Conservation (phyloP, 805 yeast genomes). For the Suhomyces tanzawaensis region DNA sequence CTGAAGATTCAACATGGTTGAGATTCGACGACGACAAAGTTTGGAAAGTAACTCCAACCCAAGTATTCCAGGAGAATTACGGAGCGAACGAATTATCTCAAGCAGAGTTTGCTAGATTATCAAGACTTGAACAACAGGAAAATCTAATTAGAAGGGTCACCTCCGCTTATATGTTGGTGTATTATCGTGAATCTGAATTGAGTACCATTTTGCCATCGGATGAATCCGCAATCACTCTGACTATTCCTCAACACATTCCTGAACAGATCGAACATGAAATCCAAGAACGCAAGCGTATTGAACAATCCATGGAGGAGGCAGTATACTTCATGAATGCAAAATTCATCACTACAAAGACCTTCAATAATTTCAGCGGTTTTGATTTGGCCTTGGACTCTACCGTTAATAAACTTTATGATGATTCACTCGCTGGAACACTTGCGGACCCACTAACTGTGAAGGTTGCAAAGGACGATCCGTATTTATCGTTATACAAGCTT, state of each 20-base stretch:
- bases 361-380: conserved; percentile 64
- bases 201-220: conserved; percentile 59
- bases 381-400: conserved; percentile 71
- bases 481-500: conserved; percentile 48
- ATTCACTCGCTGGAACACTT: conserved; percentile 45
- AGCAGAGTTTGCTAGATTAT: conserved; percentile 47
- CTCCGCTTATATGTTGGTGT: conserved; percentile 96
- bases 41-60: conserved; percentile 76
- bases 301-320: conserved; percentile 64
- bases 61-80: conserved; percentile 88
- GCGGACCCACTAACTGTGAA: conserved; percentile 50
- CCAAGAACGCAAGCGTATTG: conserved; percentile 52
- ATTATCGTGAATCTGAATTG: conserved; percentile 64
- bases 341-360: conserved; percentile 52
- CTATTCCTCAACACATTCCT: conserved; percentile 64
- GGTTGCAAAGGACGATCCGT: conserved; percentile 55
- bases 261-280: conserved; percentile 62
- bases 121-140: conserved; percentile 60
- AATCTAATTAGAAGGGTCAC: conserved; percentile 75
- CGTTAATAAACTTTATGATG: conserved; percentile 42
- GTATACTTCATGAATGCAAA: conserved; percentile 47
- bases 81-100: conserved; percentile 68
- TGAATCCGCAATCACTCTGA: conserved; percentile 38
- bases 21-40: conserved; percentile 96
- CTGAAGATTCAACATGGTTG: conserved; percentile 67